Conservation (phyloP, 495 filamentous ascomycete genomes). For the Stereocaulon alpinum region DNA sequence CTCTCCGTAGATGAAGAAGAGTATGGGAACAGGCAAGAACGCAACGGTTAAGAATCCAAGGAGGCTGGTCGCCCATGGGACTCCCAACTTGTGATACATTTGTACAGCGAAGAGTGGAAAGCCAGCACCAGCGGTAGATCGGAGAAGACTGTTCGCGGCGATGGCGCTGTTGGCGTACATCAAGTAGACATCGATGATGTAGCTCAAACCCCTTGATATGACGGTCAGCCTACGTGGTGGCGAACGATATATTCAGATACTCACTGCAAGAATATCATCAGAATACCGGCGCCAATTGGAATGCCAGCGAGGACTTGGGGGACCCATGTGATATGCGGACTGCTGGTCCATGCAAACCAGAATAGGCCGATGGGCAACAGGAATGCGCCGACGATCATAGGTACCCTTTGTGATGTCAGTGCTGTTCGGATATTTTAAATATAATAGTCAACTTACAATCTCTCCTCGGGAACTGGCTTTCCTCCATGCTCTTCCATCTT, state of each 20-base stretch:
- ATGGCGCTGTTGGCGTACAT: constrained; percentile 39
- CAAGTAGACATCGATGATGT: constrained; percentile 46
- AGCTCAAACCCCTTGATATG: constrained; percentile 31
- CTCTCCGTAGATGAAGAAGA: constrained; percentile 61
- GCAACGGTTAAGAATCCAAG: constrained; percentile 53
- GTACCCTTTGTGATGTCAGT: constrained; percentile 19
- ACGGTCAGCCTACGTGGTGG: background rate
- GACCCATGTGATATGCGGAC: constrained; percentile 23
- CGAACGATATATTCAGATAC: background rate
- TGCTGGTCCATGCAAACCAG: constrained; percentile 46
- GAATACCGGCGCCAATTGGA: constrained; percentile 29
- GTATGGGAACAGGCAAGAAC: constrained; percentile 58
- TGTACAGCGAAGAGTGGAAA: constrained; percentile 51
- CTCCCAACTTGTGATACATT: constrained; percentile 46
- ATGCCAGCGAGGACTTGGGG: constrained; percentile 27
- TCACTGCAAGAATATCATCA: constrained; percentile 31
- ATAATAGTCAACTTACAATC: constrained; percentile 25
- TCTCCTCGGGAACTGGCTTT: constrained; percentile 34
- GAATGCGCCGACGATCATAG: constrained; percentile 40
- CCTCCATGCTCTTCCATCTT: constrained; percentile 21
- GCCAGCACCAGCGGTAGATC: constrained; percentile 33
- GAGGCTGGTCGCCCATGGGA: constrained; percentile 47
- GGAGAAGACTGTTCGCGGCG: constrained; percentile 38
- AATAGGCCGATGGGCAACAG: constrained; percentile 44
- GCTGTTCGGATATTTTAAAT: background rate